Evolutionary conservation across 1,139 yeast genomes (phyloP).

Genomic region (Debaryomyces coudertii): DNA sequence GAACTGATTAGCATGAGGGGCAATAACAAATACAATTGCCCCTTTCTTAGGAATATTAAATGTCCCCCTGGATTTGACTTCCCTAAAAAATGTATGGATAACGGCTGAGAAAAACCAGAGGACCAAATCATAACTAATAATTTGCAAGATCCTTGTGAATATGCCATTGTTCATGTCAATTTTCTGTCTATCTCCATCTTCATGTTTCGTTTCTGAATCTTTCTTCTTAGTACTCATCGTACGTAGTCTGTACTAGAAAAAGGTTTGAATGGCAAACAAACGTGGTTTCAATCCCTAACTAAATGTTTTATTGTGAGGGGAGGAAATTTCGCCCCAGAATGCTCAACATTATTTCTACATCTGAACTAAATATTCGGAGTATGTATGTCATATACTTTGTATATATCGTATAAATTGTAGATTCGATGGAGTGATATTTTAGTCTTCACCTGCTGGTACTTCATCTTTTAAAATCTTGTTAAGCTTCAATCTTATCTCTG

Average conservation of each 20-base stretch:
- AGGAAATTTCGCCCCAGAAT: not conserved
- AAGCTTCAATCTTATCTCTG: conserved; percentile 78
- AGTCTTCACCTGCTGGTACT: conserved; percentile 96
- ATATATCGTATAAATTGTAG: conserved; percentile 8
- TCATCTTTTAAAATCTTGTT: conserved; percentile 83
- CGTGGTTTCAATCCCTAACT: not conserved
- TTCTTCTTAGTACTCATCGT: not conserved
- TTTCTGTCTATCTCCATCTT: not conserved
- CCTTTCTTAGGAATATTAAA: conserved; percentile 45
- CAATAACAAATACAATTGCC: conserved; percentile 48
- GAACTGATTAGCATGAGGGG: conserved; percentile 52
- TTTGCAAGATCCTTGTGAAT: conserved; percentile 6
- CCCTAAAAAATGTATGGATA: conserved; percentile 48
- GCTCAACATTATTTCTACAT: not conserved
- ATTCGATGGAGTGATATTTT: conserved; percentile 11
- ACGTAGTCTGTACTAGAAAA: not conserved
- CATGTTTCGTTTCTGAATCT: not conserved
- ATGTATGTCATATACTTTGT: not conserved
- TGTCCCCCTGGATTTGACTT: conserved; percentile 43
- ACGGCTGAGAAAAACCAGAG: conserved; percentile 40
- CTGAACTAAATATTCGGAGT: not conserved
- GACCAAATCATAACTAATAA: conserved; percentile 36
- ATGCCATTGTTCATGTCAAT: conserved; percentile 4
- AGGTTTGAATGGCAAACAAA: not conserved
- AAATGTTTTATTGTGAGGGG: not conserved